These are phyloP conservation scores for Russula olivacea DNA, from an alignment of 768 basidiomycete species.

Conservation along the genomic window DNA sequence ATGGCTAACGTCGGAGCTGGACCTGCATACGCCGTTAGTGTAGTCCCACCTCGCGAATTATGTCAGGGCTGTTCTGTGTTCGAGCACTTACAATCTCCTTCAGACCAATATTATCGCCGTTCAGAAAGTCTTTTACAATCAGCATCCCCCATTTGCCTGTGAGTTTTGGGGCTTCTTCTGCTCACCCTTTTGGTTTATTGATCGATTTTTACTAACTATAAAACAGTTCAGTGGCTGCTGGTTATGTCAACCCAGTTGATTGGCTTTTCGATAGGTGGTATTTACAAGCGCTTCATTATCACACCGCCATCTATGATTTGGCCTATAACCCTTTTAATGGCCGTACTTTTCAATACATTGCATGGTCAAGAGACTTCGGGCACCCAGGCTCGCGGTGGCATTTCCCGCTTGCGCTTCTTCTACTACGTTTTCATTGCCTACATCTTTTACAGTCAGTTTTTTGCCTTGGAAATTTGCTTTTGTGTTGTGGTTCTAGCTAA, in stretches of 20 bases:
- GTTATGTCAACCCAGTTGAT: constrained; percentile 41
- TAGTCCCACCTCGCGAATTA: neutral
- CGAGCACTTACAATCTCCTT: neutral
- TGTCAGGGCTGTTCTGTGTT: too few species aligned
- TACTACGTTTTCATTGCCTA: constrained; percentile 36
- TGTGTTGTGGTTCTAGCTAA: neutral
- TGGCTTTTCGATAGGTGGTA: constrained; percentile 40
- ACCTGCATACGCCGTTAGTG: constrained; percentile 33
- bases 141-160: constrained; percentile 33
- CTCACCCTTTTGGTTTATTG: neutral
- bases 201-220: neutral
- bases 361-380: constrained; percentile 38
- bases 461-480: constrained; percentile 48
- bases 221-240: constrained; percentile 34
- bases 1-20: constrained; percentile 37
- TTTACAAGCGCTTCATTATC: constrained; percentile 43
- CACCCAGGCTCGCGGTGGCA: constrained; percentile 40
- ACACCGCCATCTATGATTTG: constrained; percentile 42
- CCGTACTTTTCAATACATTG: constrained; percentile 43
- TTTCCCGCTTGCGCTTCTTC: constrained; percentile 52
- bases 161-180: constrained; percentile 10
- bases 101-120: constrained; percentile 43
- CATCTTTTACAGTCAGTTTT: constrained; percentile 49
- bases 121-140: constrained; percentile 42
- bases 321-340: constrained; percentile 39